Conservation (phyloP, 2,329 filamentous ascomycete species). For the Emydomyces testavorans region DNA sequence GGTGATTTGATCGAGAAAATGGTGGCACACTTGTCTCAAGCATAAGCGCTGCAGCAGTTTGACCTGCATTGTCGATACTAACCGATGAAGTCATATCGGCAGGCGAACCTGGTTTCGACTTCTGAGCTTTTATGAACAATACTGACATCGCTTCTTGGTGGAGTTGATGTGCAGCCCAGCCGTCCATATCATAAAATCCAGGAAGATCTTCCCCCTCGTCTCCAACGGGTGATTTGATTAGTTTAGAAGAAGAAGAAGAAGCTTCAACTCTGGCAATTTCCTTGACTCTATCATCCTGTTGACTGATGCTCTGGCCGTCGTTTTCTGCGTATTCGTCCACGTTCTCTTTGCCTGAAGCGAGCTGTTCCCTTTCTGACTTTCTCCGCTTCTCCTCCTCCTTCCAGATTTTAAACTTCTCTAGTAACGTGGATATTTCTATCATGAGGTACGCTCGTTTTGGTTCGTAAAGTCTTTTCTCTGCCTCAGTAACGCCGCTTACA, state of each 20-base stretch:
- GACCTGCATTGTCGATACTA: background rate
- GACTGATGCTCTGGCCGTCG: constrained; percentile 20
- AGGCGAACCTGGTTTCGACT: background rate
- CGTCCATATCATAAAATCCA: constrained; percentile 59
- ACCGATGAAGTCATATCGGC: background rate
- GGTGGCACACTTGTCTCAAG: background rate
- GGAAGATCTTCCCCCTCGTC: constrained; percentile 34
- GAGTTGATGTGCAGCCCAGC: constrained; percentile 60
- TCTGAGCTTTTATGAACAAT: constrained; percentile 4
- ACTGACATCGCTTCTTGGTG: constrained; percentile 50
- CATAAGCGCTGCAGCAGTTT: background rate
- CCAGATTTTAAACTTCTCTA: constrained; percentile 82
- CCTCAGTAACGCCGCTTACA: constrained; percentile 71
- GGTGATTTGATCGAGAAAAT: constrained; percentile 26
- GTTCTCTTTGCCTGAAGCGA: constrained; percentile 40
- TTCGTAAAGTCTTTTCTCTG: constrained; percentile 75
- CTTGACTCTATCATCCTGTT: constrained; percentile 14
- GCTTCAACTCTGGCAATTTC: constrained; percentile 6
- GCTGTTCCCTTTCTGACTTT: constrained; percentile 63
- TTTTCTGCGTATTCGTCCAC: constrained; percentile 32
- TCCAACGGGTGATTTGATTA: background rate
- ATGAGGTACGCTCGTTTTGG: constrained; percentile 77
- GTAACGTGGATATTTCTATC: constrained; percentile 63
- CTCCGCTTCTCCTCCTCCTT: constrained; percentile 78
- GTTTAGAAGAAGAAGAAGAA: constrained; percentile 7